Conservation (phyloP, 768 basidiomycete species). For the Dioszegia hungarica region DNA sequence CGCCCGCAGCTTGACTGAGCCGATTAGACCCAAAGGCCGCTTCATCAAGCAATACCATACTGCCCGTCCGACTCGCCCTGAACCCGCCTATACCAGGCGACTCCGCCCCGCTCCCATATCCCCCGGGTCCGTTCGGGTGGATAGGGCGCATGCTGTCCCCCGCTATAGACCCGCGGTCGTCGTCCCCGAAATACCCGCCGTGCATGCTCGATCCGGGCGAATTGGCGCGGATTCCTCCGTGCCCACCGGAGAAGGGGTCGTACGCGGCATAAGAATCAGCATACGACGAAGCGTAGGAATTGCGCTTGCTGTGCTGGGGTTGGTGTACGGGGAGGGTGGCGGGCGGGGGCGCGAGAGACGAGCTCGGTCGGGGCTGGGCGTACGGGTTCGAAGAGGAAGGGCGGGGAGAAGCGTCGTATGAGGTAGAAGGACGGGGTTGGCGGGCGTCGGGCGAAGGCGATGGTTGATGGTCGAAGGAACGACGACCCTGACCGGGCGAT, state of each 20-base stretch:
- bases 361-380: neutral
- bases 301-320: neutral
- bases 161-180: slow-evolving; percentile 29
- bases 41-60: slow-evolving; percentile 43
- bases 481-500: neutral
- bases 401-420: neutral
- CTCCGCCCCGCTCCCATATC: neutral
- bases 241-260: slow-evolving; percentile 21
- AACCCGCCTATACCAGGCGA: slow-evolving; percentile 8
- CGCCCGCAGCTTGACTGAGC: neutral
- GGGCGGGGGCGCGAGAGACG: slow-evolving; percentile 4
- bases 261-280: slow-evolving; percentile 33
- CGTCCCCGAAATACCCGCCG: slow-evolving; percentile 25
- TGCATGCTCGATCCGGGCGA: slow-evolving; percentile 7
- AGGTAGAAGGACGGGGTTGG: neutral
- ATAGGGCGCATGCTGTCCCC: slow-evolving; percentile 26
- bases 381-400: neutral
- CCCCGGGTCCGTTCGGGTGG: neutral
- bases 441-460: neutral
- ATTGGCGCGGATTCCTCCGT: neutral
- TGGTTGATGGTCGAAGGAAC: neutral
- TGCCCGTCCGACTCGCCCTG: slow-evolving; percentile 26
- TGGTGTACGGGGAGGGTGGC: slow-evolving; percentile 4
- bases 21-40: neutral
- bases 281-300: slow-evolving; percentile 12